Base-by-base conservation (phyloP, 371 early-diverging fungal species). In the Lichtheimia ramosa region DNA sequence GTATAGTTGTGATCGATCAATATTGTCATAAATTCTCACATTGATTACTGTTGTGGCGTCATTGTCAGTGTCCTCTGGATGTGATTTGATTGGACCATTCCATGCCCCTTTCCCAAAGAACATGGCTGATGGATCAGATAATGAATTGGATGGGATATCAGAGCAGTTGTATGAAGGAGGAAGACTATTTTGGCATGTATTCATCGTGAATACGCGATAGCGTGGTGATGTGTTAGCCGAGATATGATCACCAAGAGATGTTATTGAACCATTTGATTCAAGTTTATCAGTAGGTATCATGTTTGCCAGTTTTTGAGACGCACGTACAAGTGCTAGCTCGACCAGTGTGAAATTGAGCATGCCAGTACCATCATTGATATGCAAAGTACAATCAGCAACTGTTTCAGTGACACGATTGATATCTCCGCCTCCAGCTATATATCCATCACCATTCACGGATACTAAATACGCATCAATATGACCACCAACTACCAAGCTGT, bases 31-130 rank as follows among this genome's bases (percentile, higher is more conserved):
- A 24, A 8, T 15, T 4, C n/a, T 62, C 56, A 64, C 61, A 34
- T 61, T 64, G 13, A 67, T 50, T 16, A 67, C 39, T 15, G 59
- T 42, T 7, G 56, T 58, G 2, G 21, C 40, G 15, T 27, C 6
- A 7, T 27, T 27, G 27, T 27, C 27, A 4, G 1, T 3, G 1
- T 56, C 50, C 13, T 46, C 48, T 43, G 50, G 16, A 34, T n/a
- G 13, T 6, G 18, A 5, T 41, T 42, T 28, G 12, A 18, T 52
- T 8, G 54, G 42, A 16, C 70, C 70, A 25, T 66, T 56, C 64
- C 64, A 70, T 7, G 48, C 57, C 6, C 56, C 61, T 48, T 54
- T 12, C 8, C 66, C 59, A 6, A 27, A 34, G 3, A 70, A 6
- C 14, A 66, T 63, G 2, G n/a, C 5, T 8, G 18, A 3, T 12